Percentiles rank a stretch among this genome's conserved stretches.
Evolutionary conservation across 192 early-diverging fungal species (phyloP).

Genomic region (Backusella westeae): DNA sequence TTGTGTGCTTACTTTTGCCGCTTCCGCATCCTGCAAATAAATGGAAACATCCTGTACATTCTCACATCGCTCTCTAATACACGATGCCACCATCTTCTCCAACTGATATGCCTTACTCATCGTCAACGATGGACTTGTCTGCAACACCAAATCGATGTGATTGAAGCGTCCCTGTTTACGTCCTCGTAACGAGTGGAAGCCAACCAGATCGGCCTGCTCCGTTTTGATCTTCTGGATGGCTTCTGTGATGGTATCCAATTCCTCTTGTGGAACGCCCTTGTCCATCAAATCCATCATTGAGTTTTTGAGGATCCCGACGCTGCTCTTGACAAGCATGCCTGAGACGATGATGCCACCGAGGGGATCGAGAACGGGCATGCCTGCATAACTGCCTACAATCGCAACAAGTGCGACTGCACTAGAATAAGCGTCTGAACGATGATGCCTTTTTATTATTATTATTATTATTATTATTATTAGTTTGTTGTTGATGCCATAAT

Average conservation of each 20-base stretch:
- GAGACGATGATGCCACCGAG: conserved; percentile 74
- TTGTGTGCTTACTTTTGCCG: background rate
- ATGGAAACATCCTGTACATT: conserved; percentile 38
- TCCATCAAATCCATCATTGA: conserved; percentile 44
- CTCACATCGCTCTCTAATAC: conserved; percentile 31
- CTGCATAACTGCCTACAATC: conserved; percentile 71
- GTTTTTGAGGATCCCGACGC: conserved; percentile 42
- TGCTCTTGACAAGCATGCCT: conserved; percentile 67
- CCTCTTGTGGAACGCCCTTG: conserved; percentile 22
- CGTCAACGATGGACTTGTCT: conserved; percentile 45
- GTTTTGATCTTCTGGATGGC: conserved; percentile 27
- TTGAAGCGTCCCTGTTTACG: conserved; percentile 58
- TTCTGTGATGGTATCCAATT: conserved; percentile 24
- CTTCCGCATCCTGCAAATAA: conserved; percentile 30
- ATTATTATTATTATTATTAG: background rate
- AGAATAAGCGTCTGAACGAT: conserved; percentile 74
- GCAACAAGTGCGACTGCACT: conserved; percentile 71
- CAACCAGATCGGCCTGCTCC: conserved; percentile 37
- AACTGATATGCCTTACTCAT: conserved; percentile 47
- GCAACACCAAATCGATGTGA: conserved; percentile 51
- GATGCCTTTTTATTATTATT: conserved; percentile 55
- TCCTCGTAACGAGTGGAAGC: conserved; percentile 46
- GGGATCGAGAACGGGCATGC: conserved; percentile 70
- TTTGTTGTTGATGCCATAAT: too few relatives aligned
- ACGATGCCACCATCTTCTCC: conserved; percentile 22